Evolutionary conservation across 192 early-diverging fungal genomes (phyloP).

Genomic region (Podila epigama): DNA sequence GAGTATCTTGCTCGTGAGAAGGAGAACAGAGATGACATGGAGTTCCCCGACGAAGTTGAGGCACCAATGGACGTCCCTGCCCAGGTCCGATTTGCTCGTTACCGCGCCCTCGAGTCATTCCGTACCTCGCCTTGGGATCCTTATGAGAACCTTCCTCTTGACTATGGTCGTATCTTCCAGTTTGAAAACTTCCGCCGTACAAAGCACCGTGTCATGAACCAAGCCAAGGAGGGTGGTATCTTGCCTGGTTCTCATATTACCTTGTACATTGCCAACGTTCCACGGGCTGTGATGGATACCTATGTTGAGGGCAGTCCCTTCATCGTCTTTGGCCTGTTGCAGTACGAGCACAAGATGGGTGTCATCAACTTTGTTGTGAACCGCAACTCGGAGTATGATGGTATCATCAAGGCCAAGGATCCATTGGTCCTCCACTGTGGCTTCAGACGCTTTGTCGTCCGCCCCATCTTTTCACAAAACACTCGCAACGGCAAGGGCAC

Average conservation of each 20-base stretch:
- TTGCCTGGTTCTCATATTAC: conserved; percentile 77
- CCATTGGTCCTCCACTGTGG: conserved; percentile 86
- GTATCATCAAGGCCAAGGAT: conserved; percentile 92
- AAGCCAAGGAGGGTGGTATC: conserved; percentile 59
- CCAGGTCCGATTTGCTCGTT: conserved; percentile 87
- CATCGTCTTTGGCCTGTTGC: conserved; percentile 62
- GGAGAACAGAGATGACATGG: conserved; percentile 73
- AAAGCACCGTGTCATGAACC: conserved; percentile 73
- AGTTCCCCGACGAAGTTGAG: conserved; percentile 98
- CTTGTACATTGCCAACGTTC: conserved; percentile 73
- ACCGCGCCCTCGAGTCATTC: conserved; percentile 94
- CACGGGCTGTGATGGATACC: conserved; percentile 64
- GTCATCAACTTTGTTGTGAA: conserved; percentile 82
- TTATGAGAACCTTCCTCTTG: conserved; percentile 96
- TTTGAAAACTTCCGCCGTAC: conserved; percentile 90
- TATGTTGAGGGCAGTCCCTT: conserved; percentile 59
- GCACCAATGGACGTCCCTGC: conserved; percentile 89
- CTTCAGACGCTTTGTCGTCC: conserved; percentile 85
- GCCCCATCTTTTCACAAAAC: conserved; percentile 91
- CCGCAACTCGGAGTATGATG: conserved; percentile 77
- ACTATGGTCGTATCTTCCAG: conserved; percentile 97
- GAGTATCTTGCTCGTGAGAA: conserved; percentile 74
- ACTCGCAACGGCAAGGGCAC: conserved; percentile 75
- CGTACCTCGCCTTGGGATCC: conserved; percentile 97
- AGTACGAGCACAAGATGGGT: conserved; percentile 96